A percentile compares a stretch with the other conserved stretches of the same genome.
Evolutionary conservation across 1,284 basidiomycete species (phyloP).

Genomic region (Pseudozyma flocculosa): DNA sequence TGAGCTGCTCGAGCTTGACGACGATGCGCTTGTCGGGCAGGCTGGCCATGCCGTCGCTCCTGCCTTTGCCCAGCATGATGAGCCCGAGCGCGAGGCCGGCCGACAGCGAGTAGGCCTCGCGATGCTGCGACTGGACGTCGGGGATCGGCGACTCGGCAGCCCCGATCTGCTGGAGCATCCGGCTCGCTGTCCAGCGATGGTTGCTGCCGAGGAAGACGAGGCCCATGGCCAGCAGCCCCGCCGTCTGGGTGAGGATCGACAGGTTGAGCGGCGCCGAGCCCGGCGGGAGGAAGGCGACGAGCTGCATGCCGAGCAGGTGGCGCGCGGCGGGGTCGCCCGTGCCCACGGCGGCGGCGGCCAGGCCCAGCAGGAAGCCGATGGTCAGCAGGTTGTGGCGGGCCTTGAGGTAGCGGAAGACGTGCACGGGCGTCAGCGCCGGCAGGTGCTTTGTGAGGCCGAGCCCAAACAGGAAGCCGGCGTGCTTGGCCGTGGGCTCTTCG

Average conservation of each 20-base stretch:
- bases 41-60: conserved; percentile 39
- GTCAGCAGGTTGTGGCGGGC: conserved; percentile 93
- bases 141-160: conserved; percentile 74
- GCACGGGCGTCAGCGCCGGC: conserved; percentile 79
- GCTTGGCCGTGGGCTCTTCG: conserved; percentile 72
- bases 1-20: conserved; percentile 31
- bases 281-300: conserved; percentile 83
- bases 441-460: conserved; percentile 89
- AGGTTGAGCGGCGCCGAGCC: conserved; percentile 86
- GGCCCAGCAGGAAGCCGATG: conserved; percentile 85
- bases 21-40: conserved; percentile 40
- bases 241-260: conserved; percentile 82
- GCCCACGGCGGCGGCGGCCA: conserved; percentile 88
- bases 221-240: conserved; percentile 84
- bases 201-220: conserved; percentile 84
- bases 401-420: conserved; percentile 80
- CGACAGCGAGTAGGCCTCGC: conserved; percentile 87
- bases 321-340: conserved; percentile 82
- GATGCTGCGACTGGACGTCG: conserved; percentile 62
- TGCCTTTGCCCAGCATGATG: conserved; percentile 80
- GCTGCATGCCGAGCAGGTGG: conserved; percentile 86
- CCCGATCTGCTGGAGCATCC: conserved; percentile 80
- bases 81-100: conserved; percentile 89
- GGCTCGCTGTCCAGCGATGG: conserved; percentile 86
- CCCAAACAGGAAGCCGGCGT: conserved; percentile 91